A percentile compares a stretch with the other conserved stretches of the same genome.
These are phyloP conservation scores for Aspergillus amoenus DNA, from an alignment of 2,329 filamentous ascomycete species.

Conservation along the genomic window DNA sequence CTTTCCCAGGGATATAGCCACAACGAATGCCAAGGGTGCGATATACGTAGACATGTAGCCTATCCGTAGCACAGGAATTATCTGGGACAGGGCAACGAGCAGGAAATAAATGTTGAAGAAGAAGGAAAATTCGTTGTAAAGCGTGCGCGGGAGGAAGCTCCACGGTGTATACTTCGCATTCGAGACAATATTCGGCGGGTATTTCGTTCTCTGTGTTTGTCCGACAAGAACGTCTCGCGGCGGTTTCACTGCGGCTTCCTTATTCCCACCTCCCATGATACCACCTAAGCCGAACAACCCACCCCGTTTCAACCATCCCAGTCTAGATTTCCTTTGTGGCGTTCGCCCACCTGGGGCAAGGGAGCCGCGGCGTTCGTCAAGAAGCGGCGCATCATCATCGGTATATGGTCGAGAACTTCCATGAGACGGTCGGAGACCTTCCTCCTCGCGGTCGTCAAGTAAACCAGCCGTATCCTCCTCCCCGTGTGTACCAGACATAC, in stretches of 20 bases:
- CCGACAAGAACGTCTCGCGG: slow-evolving; percentile 77
- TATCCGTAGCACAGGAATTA: slow-evolving; percentile 83
- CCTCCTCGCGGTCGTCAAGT: slow-evolving; percentile 61
- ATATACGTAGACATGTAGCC: slow-evolving; percentile 95
- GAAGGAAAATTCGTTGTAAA: slow-evolving; percentile 99
- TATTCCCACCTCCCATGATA: slow-evolving; percentile 36
- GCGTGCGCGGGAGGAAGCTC: slow-evolving; percentile 87
- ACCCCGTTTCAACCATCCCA: slow-evolving; percentile 66
- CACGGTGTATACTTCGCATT: slow-evolving; percentile 97
- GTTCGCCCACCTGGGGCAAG: slow-evolving; percentile 38
- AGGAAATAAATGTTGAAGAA: slow-evolving; percentile 99
- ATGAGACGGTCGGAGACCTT: slow-evolving; percentile 58
- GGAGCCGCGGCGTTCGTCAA: slow-evolving; percentile 41
- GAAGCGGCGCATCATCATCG: slow-evolving; percentile 71
- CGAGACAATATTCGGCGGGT: slow-evolving; percentile 86
- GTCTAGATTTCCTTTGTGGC: slow-evolving; percentile 51
- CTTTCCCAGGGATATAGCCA: slow-evolving; percentile 89
- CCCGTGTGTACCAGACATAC: slow-evolving; percentile 42
- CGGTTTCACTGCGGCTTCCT: slow-evolving; percentile 46
- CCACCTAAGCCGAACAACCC: slow-evolving; percentile 23
- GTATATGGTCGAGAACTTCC: slow-evolving; percentile 54
- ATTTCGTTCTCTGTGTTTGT: slow-evolving; percentile 68
- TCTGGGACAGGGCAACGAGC: slow-evolving; percentile 89
- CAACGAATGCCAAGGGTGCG: slow-evolving; percentile 85
- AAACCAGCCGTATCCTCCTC: slow-evolving; percentile 69